phyloP scores from a whole-genome alignment of 2,329 filamentous ascomycete genomes.

The Knufia petricola region DNA sequence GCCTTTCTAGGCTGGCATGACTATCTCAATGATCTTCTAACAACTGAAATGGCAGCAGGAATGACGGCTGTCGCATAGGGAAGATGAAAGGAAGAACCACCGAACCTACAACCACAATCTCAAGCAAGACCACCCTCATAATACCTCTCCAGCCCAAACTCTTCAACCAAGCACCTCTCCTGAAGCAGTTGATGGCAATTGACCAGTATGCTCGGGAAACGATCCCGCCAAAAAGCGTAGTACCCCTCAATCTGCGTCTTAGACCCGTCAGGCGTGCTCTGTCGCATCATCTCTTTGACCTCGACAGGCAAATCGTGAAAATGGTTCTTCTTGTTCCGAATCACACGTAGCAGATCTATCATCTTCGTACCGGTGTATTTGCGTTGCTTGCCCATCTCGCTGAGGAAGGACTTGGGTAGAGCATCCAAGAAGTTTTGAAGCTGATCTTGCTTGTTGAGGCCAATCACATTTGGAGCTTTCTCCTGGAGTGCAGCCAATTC shows the following conservation, averaged over 20 bases:
- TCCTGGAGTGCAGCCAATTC: conserved; percentile 43
- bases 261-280: conserved; percentile 10
- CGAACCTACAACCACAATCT: neutral
- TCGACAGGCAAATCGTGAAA: conserved; percentile 89
- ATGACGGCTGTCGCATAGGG: no score
- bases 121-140: conserved; percentile 33
- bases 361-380: conserved; percentile 82
- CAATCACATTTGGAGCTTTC: conserved; percentile 40
- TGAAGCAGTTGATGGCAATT: conserved; percentile 67
- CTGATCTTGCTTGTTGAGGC: conserved; percentile 35
- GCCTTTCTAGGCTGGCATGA: no score
- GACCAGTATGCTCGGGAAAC: conserved; percentile 70
- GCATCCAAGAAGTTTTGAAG: conserved; percentile 67
- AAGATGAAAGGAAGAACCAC: no score
- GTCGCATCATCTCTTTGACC: conserved; percentile 56
- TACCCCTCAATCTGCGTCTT: conserved; percentile 52
- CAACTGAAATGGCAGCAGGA: no score
- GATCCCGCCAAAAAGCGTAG: conserved; percentile 68
- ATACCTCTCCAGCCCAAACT: conserved; percentile 59
- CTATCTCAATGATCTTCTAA: no score
- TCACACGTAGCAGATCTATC: conserved; percentile 74
- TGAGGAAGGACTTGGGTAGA: conserved; percentile 73
- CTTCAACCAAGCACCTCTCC: conserved; percentile 52
- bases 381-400: conserved; percentile 83
- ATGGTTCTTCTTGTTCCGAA: conserved; percentile 95